Conservation (phyloP, 768 basidiomycete genomes). For the Strobilomyces confusus region DNA sequence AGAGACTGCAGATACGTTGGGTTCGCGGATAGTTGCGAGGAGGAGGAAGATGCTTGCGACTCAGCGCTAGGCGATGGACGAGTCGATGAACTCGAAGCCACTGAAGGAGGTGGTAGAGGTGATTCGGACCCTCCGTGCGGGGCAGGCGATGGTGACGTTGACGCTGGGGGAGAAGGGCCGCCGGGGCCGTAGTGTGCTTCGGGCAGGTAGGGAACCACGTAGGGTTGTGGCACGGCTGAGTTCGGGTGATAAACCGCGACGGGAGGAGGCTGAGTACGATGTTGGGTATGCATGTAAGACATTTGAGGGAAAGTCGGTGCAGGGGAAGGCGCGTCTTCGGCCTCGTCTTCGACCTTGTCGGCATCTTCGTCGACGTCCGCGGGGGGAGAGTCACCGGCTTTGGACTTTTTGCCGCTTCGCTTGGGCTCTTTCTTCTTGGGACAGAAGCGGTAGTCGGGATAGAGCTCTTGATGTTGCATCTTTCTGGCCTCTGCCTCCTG, state of each 20-base stretch:
- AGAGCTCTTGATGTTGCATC: slow-evolving; percentile 44
- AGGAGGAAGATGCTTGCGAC: slow-evolving; percentile 19
- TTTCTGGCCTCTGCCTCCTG: slow-evolving; percentile 50
- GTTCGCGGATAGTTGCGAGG: slow-evolving; percentile 10
- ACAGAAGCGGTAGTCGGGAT: slow-evolving; percentile 56
- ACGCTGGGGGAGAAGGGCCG: slow-evolving; percentile 52
- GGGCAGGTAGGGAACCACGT: slow-evolving; percentile 21
- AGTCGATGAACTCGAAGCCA: slow-evolving; percentile 4
- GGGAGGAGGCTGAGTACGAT: not conserved
- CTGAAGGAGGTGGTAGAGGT: slow-evolving; percentile 5
- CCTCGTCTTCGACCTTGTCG: not conserved
- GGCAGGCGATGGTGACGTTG: slow-evolving; percentile 47
- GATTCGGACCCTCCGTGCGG: slow-evolving; percentile 11
- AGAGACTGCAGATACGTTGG: too few species aligned
- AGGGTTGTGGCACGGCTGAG: slow-evolving; percentile 15
- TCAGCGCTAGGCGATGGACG: slow-evolving; percentile 7
- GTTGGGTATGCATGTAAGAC: not conserved
- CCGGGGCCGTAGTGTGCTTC: slow-evolving; percentile 31
- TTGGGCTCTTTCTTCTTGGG: slow-evolving; percentile 53
- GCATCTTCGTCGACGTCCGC: not conserved
- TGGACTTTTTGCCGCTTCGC: slow-evolving; percentile 26
- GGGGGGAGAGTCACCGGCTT: slow-evolving; percentile 19
- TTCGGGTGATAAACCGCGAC: not conserved
- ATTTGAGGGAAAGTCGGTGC: not conserved
- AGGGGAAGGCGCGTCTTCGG: not conserved